A percentile compares a stretch with the other conserved stretches of the same genome.
Evolutionary conservation across 306 rosid species (phyloP).

Genomic region (Myrica gale): DNA sequence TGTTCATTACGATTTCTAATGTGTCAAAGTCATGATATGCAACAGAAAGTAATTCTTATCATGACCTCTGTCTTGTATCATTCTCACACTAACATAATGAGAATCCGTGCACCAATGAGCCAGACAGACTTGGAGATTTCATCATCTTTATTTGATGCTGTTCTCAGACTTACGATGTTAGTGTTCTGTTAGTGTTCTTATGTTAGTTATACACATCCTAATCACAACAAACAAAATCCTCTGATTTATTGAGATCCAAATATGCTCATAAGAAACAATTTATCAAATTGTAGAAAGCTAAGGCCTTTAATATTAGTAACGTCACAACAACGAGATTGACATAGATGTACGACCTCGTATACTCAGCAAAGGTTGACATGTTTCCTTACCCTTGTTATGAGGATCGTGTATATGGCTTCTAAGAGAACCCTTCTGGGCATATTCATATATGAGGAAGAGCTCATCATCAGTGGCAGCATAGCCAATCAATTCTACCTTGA

Average conservation of each 20-base stretch:
- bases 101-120: background rate
- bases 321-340: conserved; percentile 12
- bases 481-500: conserved; percentile 99
- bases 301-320: conserved; percentile 4
- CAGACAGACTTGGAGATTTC: background rate
- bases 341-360: conserved; percentile 6
- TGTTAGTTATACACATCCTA: background rate
- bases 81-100: conserved; percentile 6
- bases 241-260: conserved; percentile 1
- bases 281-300: conserved; percentile 12
- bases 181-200: conserved; percentile 4
- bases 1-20: background rate
- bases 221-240: conserved; percentile 17
- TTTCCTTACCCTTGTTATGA: conserved; percentile 75
- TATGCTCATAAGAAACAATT: conserved; percentile 11
- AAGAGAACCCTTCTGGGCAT: conserved; percentile 93
- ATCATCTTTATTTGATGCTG: no score
- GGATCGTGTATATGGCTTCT: conserved; percentile 91
- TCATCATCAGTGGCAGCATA: conserved; percentile 86
- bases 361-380: conserved; percentile 14
- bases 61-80: background rate
- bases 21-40: background rate
- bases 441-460: conserved; percentile 83
- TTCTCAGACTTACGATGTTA: background rate
- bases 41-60: background rate